A percentile compares a stretch with the other conserved stretches of the same genome.
phyloP scores from a whole-genome alignment of 148 eudicot genomes.

The Vaccinium macrocarpon region DNA sequence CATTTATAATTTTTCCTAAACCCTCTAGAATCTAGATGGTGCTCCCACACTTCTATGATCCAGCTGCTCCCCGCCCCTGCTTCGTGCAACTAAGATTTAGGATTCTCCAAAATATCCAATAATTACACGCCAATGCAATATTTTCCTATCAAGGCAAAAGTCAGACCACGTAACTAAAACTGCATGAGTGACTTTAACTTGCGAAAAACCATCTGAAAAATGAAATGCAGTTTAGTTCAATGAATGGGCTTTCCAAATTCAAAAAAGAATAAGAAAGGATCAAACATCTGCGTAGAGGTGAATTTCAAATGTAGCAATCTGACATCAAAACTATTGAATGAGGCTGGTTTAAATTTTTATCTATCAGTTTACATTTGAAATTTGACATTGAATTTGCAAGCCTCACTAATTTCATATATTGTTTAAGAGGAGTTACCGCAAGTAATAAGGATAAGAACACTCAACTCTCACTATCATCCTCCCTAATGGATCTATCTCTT shows the following conservation, averaged over 20 bases:
- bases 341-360: background rate
- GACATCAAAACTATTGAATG: background rate
- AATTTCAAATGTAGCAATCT: background rate
- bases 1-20: too few relatives aligned
- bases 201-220: constrained; percentile 6
- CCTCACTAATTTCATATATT: background rate
- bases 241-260: background rate
- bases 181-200: background rate
- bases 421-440: background rate
- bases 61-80: too few relatives aligned
- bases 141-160: background rate
- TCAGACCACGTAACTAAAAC: background rate
- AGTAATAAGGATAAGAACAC: background rate
- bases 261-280: background rate
- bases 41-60: too few relatives aligned
- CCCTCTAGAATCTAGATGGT: too few relatives aligned
- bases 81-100: background rate
- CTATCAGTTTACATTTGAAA: background rate
- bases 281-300: background rate
- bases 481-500: background rate
- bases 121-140: background rate
- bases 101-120: background rate
- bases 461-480: background rate
- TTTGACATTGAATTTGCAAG: background rate
- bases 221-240: background rate